Base-by-base conservation (phyloP, 805 yeast genomes). In the Teunomyces funiuensis region DNA sequence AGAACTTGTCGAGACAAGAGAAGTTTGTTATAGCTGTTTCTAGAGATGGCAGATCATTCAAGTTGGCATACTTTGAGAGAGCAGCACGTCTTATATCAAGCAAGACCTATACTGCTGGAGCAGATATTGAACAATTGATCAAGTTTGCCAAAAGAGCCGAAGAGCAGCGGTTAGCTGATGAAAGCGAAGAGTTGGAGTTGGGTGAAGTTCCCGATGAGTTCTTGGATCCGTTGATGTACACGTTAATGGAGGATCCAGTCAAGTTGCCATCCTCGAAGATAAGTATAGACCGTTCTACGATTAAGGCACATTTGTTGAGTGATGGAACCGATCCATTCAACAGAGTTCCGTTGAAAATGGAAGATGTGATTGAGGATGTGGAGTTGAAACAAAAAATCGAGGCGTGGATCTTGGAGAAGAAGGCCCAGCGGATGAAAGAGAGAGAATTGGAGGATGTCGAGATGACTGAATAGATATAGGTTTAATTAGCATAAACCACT, bases 291-390 rank as follows among this genome's bases (percentile, higher is more conserved):
- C 73, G 95, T 58, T 77, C 93, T 27, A 93, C 97, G 2, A 86
- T 93, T 53, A 91, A 89, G 58, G 87, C 96, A 3, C 99, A 93
- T 71, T 70, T 93, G 44, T 75, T 93, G 61, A 88, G 91, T 67
- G 98, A 93, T 66, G 80, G 96, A 1, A 93, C 96, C 0, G 99
- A 93, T 69, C 99, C 99, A 14, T 93, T 93, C 69, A 93, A 91
- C 64, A 82, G 99, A 65, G 76, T 82, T 69, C 98, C 98, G 4
- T 71, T 93, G 54, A 88, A 80, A 55, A 63, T 91, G 28, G 97
- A 91, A 50, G 97, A 93, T 51, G 96, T 90, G 19, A 63, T 76
- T 16, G 95, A 93, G 14, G 83, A 90, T 64, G 70, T 66, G 1
- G 95, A 83, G 49, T 70, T 90, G 58, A 82, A 74, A 55, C 55